Evolutionary conservation across 2,329 filamentous ascomycete genomes (phyloP), one percentile per base, ranked within the genome.

Genomic region (Colletotrichum simmondsii): DNA sequence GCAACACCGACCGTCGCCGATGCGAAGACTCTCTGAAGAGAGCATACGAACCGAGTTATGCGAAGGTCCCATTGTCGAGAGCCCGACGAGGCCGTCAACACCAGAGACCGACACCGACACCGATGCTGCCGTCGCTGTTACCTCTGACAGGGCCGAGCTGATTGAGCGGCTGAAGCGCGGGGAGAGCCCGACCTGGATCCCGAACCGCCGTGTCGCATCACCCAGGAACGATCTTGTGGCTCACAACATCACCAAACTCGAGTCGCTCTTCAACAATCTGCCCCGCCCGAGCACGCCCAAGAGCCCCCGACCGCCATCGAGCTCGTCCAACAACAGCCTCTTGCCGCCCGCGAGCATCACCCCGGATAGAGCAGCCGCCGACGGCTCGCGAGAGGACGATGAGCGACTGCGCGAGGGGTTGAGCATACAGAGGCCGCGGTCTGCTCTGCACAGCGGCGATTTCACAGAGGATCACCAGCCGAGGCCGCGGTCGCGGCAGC

Each of bases 131-230:
- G 77, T 77, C 10, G 77, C 75, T n/a, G 75, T 83, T 14, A 86
- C 85, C 46, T 87, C 86, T 22, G 91, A 95, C 80, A 89, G 95
- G 75, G 91, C 91, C 70, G 93, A 95, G 81, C 85, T 98, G 77
- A 98, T 98, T 70, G 90, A 95, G 82, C 89, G 92, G 75, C 88
- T 98, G 76, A 98, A 98, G 84, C 91, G 90, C 81, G 91, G 91
- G 37, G 92, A 95, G 82, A 93, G 91, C 78, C 92, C 94, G 49
- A 90, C 91, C 5, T 97, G 94, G 94, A 86, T 92, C 52, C 89
- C 91, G 32, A 90, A 87, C 79, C 88, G 88, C 77, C 88, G 89
- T 86, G 92, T 91, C 83, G 66, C 85, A 46, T n/a, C 60, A 19
- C 62, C 72, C 30, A 53, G 30, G 49, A 52, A 61, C n/a, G 16